A percentile compares a stretch with the other conserved stretches of the same genome.
These are phyloP conservation scores for Alternaria tenuissima DNA, from an alignment of 2,329 filamentous ascomycete species.

Conservation along the genomic window DNA sequence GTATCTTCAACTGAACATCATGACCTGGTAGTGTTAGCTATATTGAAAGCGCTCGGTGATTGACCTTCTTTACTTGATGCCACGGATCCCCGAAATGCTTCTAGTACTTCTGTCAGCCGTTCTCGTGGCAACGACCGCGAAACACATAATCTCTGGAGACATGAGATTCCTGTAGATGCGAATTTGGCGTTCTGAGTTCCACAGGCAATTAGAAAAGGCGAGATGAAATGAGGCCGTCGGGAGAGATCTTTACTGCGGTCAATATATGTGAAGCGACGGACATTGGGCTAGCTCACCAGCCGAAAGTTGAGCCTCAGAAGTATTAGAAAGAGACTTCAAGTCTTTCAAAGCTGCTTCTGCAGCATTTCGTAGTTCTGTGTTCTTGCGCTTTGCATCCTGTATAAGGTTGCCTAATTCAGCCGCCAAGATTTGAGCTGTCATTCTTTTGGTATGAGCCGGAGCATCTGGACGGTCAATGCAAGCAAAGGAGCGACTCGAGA, in stretches of 20 bases:
- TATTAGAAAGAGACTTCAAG: constrained; percentile 76
- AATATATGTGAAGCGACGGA: not conserved
- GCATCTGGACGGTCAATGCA: constrained; percentile 33
- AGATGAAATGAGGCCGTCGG: constrained; percentile 82
- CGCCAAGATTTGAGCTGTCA: constrained; percentile 90
- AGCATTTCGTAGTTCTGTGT: constrained; percentile 87
- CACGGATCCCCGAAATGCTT: constrained; percentile 85
- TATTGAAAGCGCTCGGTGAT: not conserved
- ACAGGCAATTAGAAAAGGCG: constrained; percentile 94
- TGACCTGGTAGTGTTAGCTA: constrained; percentile 59
- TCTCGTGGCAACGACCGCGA: constrained; percentile 79
- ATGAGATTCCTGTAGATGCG: constrained; percentile 84
- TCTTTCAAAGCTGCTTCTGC: constrained; percentile 94
- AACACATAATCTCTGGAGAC: constrained; percentile 87
- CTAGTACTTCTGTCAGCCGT: constrained; percentile 84
- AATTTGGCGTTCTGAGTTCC: constrained; percentile 90
- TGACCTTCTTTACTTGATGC: constrained; percentile 64
- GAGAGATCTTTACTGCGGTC: constrained; percentile 72
- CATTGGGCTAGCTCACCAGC: constrained; percentile 61
- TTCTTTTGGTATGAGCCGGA: constrained; percentile 56
- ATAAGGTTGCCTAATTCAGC: constrained; percentile 90
- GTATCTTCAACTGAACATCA: constrained; percentile 94
- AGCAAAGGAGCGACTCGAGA: constrained; percentile 13
- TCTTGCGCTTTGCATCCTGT: constrained; percentile 94
- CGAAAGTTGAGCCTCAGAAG: constrained; percentile 78